A percentile compares a stretch with the other conserved stretches of the same genome.
Conservation (phyloP, 352 stramenopile species). For the Phytopythium kandeliae region DNA sequence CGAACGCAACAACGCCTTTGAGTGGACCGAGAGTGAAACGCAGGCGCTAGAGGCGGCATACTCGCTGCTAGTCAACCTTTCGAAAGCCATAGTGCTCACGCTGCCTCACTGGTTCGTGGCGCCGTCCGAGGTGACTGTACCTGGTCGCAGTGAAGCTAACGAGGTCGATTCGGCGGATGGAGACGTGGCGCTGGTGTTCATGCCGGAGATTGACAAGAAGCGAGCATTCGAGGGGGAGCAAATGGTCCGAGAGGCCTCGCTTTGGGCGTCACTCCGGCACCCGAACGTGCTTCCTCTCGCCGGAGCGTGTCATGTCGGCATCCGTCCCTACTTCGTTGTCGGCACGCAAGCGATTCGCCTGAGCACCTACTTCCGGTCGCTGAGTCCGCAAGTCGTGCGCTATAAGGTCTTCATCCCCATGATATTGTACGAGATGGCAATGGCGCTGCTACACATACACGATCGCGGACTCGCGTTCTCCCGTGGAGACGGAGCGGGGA, state of each 20-base stretch:
- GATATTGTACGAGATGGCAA: constrained; percentile 1
- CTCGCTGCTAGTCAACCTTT: neutral
- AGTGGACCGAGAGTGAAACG: neutral
- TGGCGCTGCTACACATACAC: neutral
- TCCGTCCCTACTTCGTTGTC: neutral
- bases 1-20: neutral
- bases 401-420: constrained; percentile 1
- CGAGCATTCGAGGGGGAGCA: neutral
- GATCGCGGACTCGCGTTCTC: neutral
- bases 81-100: neutral
- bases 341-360: neutral
- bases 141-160: neutral
- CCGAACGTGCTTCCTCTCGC: neutral
- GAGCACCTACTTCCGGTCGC: neutral
- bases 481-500: neutral
- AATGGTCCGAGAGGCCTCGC: neutral
- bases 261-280: neutral
- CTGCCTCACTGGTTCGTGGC: neutral
- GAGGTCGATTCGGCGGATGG: neutral
- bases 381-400: neutral
- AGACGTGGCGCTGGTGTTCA: neutral
- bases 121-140: neutral
- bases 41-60: neutral
- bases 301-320: neutral
- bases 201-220: neutral